Percentiles rank a stretch among this genome's conserved stretches.
Evolutionary conservation across 257 asterid genomes (phyloP).

Genomic region (Dorcoceras hygrometricum): DNA sequence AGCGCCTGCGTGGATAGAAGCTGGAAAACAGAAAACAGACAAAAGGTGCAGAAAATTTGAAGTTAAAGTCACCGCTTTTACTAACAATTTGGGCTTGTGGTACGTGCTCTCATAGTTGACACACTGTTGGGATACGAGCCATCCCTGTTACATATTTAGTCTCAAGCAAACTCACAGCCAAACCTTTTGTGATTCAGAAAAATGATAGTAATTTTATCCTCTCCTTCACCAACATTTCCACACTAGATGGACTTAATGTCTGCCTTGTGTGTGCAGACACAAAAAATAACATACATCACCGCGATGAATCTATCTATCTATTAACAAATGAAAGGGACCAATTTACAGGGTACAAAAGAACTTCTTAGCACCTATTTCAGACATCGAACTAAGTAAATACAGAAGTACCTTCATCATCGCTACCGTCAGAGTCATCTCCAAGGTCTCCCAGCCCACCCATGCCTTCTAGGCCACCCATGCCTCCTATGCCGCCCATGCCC

Average conservation of each 20-base stretch:
- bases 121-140: not conserved
- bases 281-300: not conserved
- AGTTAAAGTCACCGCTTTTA: not conserved
- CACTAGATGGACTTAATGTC: not conserved
- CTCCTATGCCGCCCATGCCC: not conserved
- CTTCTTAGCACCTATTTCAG: not conserved
- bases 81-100: not conserved
- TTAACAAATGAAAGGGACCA: not conserved
- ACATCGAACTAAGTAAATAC: not conserved
- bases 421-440: slow-evolving; percentile 74
- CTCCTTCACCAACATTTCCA: not conserved
- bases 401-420: slow-evolving; percentile 82
- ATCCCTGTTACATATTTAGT: not conserved
- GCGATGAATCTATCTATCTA: not conserved
- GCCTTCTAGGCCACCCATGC: slow-evolving; percentile 35
- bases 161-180: not conserved
- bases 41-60: not conserved
- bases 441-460: slow-evolving; percentile 48
- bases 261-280: not conserved
- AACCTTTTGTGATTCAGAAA: no score
- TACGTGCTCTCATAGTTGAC: not conserved
- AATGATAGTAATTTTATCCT: no score
- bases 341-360: slow-evolving; percentile 1
- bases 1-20: not conserved
- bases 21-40: not conserved